Percentiles rank a stretch among this genome's conserved stretches.
phyloP scores from a whole-genome alignment of 78 protist genomes.

The Dictyostelium discoideum region DNA sequence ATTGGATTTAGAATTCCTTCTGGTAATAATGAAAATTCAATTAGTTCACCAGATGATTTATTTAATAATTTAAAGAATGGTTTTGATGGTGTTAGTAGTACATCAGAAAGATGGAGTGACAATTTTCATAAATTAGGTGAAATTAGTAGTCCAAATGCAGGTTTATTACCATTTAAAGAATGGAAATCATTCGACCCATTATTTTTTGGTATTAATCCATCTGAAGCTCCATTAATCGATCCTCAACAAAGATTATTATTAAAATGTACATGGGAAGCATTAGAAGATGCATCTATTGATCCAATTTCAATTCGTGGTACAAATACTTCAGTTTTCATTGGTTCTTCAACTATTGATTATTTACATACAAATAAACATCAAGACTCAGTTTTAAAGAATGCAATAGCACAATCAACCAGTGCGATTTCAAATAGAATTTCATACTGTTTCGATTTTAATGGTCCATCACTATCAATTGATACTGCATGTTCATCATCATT shows the following conservation, averaged over 20 bases:
- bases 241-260: conserved; percentile 90
- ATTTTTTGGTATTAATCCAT: conserved; percentile 66
- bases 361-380: not conserved
- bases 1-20: conserved; percentile 39
- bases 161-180: conserved; percentile 35
- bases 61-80: conserved; percentile 33
- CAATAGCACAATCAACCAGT: not conserved
- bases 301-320: conserved; percentile 41
- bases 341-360: conserved; percentile 24
- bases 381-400: not conserved
- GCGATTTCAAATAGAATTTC: conserved; percentile 86
- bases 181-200: conserved; percentile 70
- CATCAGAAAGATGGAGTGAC: conserved; percentile 28
- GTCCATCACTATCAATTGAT: conserved; percentile 67
- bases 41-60: conserved; percentile 20
- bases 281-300: conserved; percentile 70
- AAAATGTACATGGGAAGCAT: conserved; percentile 65
- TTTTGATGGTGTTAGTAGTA: conserved; percentile 28
- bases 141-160: conserved; percentile 11
- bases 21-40: not conserved
- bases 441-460: conserved; percentile 81
- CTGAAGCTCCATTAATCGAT: conserved; percentile 78
- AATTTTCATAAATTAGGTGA: conserved; percentile 30
- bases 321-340: conserved; percentile 60
- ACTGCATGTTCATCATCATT: conserved; percentile 87